These are phyloP conservation scores for Dryas integrifolia DNA, from an alignment of 331 rosid species.

Conservation along the genomic window DNA sequence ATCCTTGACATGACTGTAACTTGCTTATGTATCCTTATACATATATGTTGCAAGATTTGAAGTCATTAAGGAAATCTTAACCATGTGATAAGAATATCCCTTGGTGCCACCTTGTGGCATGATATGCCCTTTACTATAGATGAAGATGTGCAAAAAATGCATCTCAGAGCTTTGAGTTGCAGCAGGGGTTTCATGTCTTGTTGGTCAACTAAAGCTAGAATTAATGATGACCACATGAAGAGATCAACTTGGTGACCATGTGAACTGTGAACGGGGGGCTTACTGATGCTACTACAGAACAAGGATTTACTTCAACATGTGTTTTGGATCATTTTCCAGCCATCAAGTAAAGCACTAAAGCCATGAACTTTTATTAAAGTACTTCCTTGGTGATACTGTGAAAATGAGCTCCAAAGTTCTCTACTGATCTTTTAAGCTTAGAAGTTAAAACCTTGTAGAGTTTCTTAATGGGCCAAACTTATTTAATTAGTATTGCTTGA, in stretches of 20 bases:
- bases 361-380: background rate
- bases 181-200: background rate
- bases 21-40: background rate
- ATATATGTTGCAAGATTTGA: background rate
- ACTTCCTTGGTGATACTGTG: background rate
- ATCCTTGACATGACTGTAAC: background rate
- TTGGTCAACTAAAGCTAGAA: background rate
- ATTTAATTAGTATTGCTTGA: no score
- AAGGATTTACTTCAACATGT: background rate
- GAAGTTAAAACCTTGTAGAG: background rate
- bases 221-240: background rate
- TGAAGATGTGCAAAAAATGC: background rate
- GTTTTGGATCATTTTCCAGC: background rate
- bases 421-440: slow-evolving; percentile 3
- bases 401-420: background rate
- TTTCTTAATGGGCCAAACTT: background rate
- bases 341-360: background rate
- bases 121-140: background rate
- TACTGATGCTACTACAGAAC: background rate
- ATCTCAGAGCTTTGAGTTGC: slow-evolving; percentile 14
- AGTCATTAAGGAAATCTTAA: background rate
- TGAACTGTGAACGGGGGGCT: background rate
- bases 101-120: background rate
- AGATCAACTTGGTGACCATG: background rate
- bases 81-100: background rate